Conservation (phyloP, 164 flowering plant genomes). For the Annona cherimola region DNA sequence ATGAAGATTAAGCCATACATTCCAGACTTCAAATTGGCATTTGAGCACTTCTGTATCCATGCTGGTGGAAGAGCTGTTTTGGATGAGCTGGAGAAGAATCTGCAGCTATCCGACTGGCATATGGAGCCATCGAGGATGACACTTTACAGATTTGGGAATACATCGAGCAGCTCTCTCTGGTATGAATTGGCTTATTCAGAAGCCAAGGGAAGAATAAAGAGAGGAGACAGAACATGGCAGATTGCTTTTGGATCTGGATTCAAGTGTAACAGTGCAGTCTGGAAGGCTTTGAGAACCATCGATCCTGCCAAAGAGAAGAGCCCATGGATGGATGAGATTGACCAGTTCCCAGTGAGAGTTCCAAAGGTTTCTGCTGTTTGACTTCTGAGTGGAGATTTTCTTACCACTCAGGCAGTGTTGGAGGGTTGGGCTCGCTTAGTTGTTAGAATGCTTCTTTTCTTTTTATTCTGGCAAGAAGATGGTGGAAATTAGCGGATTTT, state of each 20-base stretch:
- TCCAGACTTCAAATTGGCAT: constrained; percentile 81
- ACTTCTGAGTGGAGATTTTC: constrained; percentile 10
- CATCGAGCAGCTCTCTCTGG: constrained; percentile 86
- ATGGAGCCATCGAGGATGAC: constrained; percentile 93
- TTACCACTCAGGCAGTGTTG: not conserved
- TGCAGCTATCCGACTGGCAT: constrained; percentile 72
- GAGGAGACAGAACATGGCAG: constrained; percentile 73
- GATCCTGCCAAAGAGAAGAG: constrained; percentile 62
- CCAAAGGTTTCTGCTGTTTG: constrained; percentile 47
- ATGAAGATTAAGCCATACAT: constrained; percentile 83
- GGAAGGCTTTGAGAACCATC: constrained; percentile 63
- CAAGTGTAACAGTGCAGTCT: constrained; percentile 82
- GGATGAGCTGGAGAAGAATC: constrained; percentile 75
- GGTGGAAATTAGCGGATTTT: not conserved
- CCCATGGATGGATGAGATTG: constrained; percentile 76
- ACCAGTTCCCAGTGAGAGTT: constrained; percentile 56
- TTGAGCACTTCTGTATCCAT: constrained; percentile 87
- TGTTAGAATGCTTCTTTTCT: not conserved
- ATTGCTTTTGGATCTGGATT: constrained; percentile 83
- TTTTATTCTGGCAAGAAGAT: not conserved
- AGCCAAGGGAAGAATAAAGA: constrained; percentile 68
- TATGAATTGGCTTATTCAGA: constrained; percentile 78
- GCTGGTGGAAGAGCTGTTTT: constrained; percentile 93
- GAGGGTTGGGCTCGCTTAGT: not conserved
- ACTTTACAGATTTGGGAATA: constrained; percentile 62